A percentile compares a stretch with the other conserved stretches of the same genome.
Evolutionary conservation across 1,139 yeast species (phyloP).

Genomic region (Chernovozyma sophiae-reginae): DNA sequence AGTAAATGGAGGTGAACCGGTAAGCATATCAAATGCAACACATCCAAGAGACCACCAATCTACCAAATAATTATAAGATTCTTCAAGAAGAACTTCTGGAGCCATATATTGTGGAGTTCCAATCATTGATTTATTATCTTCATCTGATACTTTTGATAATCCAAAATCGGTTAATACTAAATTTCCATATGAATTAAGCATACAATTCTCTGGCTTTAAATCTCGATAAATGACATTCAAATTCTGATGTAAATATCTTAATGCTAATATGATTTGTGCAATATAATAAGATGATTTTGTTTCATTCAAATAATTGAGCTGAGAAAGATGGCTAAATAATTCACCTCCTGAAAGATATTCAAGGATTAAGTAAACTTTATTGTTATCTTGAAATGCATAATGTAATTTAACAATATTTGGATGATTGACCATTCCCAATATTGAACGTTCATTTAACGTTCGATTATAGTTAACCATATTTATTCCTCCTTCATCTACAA

Average conservation of each 20-base stretch:
- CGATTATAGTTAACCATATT: conserved; percentile 30
- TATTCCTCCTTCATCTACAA: conserved; percentile 30
- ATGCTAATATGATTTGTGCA: conserved; percentile 82
- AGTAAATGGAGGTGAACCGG: conserved; percentile 93
- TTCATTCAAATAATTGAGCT: conserved; percentile 54
- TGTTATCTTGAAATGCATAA: conserved; percentile 84
- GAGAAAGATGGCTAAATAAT: conserved; percentile 72
- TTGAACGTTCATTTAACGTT: conserved; percentile 41
- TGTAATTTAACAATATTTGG: conserved; percentile 85
- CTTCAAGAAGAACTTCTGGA: conserved; percentile 84
- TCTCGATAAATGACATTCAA: conserved; percentile 89
- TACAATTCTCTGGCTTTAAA: conserved; percentile 89
- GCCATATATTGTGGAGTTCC: conserved; percentile 98
- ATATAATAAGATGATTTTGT: conserved; percentile 75
- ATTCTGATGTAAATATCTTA: conserved; percentile 66
- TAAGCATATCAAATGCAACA: conserved; percentile 77
- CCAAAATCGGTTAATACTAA: conserved; percentile 91
- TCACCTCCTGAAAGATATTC: conserved; percentile 96
- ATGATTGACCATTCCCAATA: conserved; percentile 52
- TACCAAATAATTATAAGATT: conserved; percentile 79
- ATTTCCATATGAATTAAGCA: conserved; percentile 75
- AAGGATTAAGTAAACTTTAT: conserved; percentile 71
- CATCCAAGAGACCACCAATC: conserved; percentile 99
- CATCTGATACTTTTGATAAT: conserved; percentile 67
- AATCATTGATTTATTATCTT: conserved; percentile 61